Base-by-base conservation (phyloP, 139 green algal species). In the Desmodesmus armatus region DNA sequence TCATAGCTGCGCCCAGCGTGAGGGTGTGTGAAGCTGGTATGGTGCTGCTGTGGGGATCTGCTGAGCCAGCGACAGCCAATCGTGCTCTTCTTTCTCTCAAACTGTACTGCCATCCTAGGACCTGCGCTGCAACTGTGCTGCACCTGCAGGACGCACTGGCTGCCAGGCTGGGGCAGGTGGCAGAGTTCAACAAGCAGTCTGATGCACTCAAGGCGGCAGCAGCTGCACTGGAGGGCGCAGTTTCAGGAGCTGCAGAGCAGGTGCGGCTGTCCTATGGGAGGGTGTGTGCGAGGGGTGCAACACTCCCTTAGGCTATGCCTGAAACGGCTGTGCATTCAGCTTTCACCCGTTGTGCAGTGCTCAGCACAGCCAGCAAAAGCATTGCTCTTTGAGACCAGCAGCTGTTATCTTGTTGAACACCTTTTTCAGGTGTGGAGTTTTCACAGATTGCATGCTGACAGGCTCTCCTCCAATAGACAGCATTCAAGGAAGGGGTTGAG, bases 141-240 rank as follows among this genome's bases (percentile, higher is more conserved):
- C 33, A 21, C 29, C 44, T 43, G 73, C 73, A 80, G 73, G 44
- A 77, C 27, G n/a, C 43, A 1, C 41, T 40, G 55, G 29, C 47
- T 4, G 25, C 9, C 29, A 31, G 41, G 13, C 41, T 55, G 60
- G 37, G 6, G 2, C 78, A 65, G 78, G 62, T 76, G 47, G 33
- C 62, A 69, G 62, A 84, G 29, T 76, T 75, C 60, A 71, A 84
- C 41, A 13, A 76, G 27, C 62, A 77, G 62, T 23, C 7, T 2
- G 55, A 51, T 15, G 41, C 41, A 5, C 41, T 77, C 29, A 11
- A 39, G 29, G 40, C 62, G 53, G 41, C 78, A 67, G 78, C 62
- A 21, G 78, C 27, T 35, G 62, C 35, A 0, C 41, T 70, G 65
- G 78, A 82, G 33, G 17, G 29, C 31, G 25, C 31, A 29, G 25